phyloP scores from a whole-genome alignment of 1,284 basidiomycete genomes.

The Microstroma glucosiphilum region DNA sequence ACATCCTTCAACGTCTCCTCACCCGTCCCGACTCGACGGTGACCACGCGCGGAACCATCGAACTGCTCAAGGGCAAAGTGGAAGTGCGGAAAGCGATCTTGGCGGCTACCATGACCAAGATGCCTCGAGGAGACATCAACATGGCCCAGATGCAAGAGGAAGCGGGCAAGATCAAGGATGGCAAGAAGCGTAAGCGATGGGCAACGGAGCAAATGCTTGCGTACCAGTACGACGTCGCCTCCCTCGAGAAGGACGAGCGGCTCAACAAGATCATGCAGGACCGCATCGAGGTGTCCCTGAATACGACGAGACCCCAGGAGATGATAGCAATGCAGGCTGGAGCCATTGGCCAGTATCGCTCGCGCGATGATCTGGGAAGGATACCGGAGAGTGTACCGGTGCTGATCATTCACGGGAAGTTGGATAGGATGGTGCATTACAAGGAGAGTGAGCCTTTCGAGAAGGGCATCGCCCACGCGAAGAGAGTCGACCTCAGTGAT shows the following conservation, averaged over 20 bases:
- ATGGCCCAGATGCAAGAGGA: slow-evolving; percentile 14
- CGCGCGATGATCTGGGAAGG: slow-evolving; percentile 19
- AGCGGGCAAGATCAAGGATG: not conserved
- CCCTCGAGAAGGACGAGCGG: slow-evolving; percentile 17
- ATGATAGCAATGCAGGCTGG: slow-evolving; percentile 30
- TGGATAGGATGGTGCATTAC: slow-evolving; percentile 41
- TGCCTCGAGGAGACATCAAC: slow-evolving; percentile 34
- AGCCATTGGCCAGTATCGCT: slow-evolving; percentile 28
- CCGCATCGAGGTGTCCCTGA: slow-evolving; percentile 18
- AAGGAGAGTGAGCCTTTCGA: slow-evolving; percentile 29
- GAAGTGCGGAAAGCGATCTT: slow-evolving; percentile 31
- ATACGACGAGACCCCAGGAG: slow-evolving; percentile 20
- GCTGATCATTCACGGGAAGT: slow-evolving; percentile 32
- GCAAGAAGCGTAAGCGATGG: slow-evolving; percentile 18
- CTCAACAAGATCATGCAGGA: slow-evolving; percentile 13
- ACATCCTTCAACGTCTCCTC: slow-evolving; percentile 38
- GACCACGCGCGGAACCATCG: slow-evolving; percentile 12
- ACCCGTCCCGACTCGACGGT: slow-evolving; percentile 15
- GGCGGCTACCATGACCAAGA: slow-evolving; percentile 40
- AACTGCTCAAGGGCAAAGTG: slow-evolving; percentile 16
- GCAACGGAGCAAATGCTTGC: slow-evolving; percentile 22
- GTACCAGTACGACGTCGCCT: slow-evolving; percentile 36
- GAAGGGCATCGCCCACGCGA: slow-evolving; percentile 26
- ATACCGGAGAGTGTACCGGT: slow-evolving; percentile 50
- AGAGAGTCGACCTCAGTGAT: slow-evolving; percentile 14